These are phyloP conservation scores for Cubamyces sp. DNA, from an alignment of 768 basidiomycete species.

Conservation along the genomic window DNA sequence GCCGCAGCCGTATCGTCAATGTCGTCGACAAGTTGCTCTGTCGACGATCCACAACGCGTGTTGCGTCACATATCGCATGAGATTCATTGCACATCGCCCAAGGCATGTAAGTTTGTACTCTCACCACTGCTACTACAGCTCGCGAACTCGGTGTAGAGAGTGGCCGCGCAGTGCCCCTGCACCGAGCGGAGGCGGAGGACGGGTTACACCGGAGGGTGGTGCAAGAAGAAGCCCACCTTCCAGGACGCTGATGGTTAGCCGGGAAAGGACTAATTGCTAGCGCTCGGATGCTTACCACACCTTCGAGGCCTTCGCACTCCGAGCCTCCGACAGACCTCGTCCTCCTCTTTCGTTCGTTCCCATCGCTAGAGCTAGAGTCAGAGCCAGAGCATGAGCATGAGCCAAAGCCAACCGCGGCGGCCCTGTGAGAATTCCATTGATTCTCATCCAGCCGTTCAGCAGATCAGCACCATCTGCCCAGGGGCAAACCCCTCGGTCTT, in stretches of 20 bases:
- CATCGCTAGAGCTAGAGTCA: constrained; percentile 1
- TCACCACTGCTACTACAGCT: background rate
- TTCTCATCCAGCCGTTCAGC: background rate
- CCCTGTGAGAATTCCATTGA: background rate
- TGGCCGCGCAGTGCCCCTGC: constrained; percentile 10
- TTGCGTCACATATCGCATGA: too few relatives aligned
- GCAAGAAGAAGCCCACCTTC: background rate
- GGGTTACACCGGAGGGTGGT: background rate
- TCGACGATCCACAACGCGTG: background rate
- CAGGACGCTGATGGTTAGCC: constrained; percentile 9
- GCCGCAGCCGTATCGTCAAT: background rate
- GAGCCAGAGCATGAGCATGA: background rate
- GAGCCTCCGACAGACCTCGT: constrained; percentile 6
- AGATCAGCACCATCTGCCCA: too few relatives aligned
- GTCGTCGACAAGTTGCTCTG: too few relatives aligned
- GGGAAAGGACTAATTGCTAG: constrained; percentile 24
- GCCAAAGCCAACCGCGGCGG: background rate
- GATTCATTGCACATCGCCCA: background rate
- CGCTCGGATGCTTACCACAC: constrained; percentile 20
- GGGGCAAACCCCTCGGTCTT: too few relatives aligned
- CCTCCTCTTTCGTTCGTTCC: background rate
- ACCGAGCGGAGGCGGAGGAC: background rate
- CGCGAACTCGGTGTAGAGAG: background rate
- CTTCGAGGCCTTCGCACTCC: constrained; percentile 16
- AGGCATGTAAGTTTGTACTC: background rate